Base-by-base conservation (phyloP, 1,284 basidiomycete genomes). In the Irpex lacteus region DNA sequence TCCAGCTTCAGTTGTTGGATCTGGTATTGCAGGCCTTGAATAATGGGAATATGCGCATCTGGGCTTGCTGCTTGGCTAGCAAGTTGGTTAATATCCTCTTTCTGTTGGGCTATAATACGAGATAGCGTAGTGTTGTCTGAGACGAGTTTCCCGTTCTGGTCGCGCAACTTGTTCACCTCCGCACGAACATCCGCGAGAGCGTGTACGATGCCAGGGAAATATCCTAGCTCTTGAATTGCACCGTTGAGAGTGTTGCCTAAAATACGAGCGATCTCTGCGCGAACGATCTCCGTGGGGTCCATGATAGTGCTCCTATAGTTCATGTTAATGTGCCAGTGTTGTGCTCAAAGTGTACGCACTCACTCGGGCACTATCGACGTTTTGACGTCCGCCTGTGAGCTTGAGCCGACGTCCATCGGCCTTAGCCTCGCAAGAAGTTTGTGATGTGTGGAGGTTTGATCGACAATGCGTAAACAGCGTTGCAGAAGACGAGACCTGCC, bases 81-180 rank as follows among this genome's bases (percentile, higher is more conserved):
- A 32, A 67, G 59, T n/a, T 63, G 34, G 4, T 61, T 52, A 40
- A 71, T 54, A 36, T 64, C 66, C 63, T 68, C 60, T 44, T 70
- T 65, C 52, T 69, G 70, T 60, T 62, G 59, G 9, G 63, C 59
- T 11, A 70, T 65, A 55, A 67, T 62, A 52, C 64, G 61, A 9
- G 70, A 66, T 3, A 72, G 66, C 15, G 61, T 69, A 21, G 59
- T 72, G 67, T 88, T 88, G 67, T 88, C 86, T 61, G 81, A 73
- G 65, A 78, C 84, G 38, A 88, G 75, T 68, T 78, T 83, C 61
- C 76, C 67, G 61, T 84, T 85, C 58, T 84, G 80, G 19, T 59
- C 49, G 63, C 79, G 75, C 11, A 75, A 70, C 7, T 63, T 44
- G 11, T n/a, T 21, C 13, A 59, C 7, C 21, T 38, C 34, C 19